These are phyloP conservation scores for Candida montana DNA, from an alignment of 805 yeast genomes.

Conservation along the genomic window DNA sequence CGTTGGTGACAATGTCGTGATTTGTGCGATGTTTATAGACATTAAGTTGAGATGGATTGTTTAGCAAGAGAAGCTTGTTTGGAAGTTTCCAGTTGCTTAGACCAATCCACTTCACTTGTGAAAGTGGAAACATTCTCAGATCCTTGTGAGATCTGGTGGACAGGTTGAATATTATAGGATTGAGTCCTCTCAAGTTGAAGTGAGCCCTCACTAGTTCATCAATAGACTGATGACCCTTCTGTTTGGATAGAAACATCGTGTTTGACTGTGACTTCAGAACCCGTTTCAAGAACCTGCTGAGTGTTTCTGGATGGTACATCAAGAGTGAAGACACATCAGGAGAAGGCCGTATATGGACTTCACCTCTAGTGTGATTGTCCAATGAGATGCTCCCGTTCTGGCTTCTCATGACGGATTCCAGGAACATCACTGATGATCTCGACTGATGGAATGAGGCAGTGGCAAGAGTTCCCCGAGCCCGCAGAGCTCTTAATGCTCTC, in stretches of 20 bases:
- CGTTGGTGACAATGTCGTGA: neutral
- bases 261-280: neutral
- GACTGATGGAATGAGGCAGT: slow-evolving; percentile 4
- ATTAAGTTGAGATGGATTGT: neutral
- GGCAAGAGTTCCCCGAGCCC: neutral
- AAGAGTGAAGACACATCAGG: slow-evolving; percentile 6
- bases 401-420: slow-evolving; percentile 1
- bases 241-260: neutral
- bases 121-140: neutral
- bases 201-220: neutral
- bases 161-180: neutral
- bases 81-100: slow-evolving; percentile 6
- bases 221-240: neutral
- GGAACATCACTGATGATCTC: slow-evolving; percentile 11
- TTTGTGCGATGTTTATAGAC: neutral
- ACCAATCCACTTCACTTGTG: slow-evolving; percentile 5
- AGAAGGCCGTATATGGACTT: slow-evolving; percentile 8
- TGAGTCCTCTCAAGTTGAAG: neutral
- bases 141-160: neutral
- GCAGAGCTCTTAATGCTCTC: no score
- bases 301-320: slow-evolving; percentile 8
- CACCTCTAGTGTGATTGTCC: neutral
- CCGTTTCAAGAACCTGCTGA: slow-evolving; percentile 1
- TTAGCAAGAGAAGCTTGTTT: neutral
- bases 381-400: neutral